phyloP scores from a whole-genome alignment of 257 asterid species.

The Petrea volubilis region DNA sequence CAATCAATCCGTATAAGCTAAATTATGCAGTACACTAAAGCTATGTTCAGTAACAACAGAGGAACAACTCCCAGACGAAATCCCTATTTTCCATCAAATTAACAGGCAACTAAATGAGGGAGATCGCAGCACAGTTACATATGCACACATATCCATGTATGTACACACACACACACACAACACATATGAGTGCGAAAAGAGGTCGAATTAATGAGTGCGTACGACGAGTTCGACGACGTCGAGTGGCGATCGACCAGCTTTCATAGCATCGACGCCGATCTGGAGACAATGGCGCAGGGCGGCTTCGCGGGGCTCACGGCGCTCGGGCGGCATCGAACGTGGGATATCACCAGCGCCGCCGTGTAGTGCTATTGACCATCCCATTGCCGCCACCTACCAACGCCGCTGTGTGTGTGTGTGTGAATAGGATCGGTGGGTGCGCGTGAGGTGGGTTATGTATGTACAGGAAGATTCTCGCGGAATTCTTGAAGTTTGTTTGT shows the following conservation, averaged over 20 bases:
- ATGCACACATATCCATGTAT: neutral
- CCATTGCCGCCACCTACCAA: slow-evolving; percentile 45
- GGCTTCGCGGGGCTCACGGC: slow-evolving; percentile 65
- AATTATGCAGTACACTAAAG: neutral
- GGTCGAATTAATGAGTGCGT: neutral
- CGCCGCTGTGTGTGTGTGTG: neutral
- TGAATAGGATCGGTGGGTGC: neutral
- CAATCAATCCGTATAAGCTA: neutral
- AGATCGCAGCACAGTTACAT: neutral
- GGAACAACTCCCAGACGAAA: neutral
- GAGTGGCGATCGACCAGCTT: slow-evolving; percentile 69
- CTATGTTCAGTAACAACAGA: neutral
- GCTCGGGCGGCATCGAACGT: slow-evolving; percentile 56
- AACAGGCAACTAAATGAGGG: neutral
- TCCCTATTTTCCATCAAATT: neutral
- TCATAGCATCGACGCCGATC: slow-evolving; percentile 76
- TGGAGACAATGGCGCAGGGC: slow-evolving; percentile 72
- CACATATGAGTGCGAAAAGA: neutral
- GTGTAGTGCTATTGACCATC: slow-evolving; percentile 96
- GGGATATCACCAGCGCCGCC: slow-evolving; percentile 97
- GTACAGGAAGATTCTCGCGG: neutral
- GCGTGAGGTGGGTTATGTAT: neutral
- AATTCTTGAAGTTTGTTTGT: neutral
- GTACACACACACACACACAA: no score
- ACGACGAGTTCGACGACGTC: slow-evolving; percentile 95